Percentiles rank a stretch among this genome's conserved stretches.
phyloP scores from a whole-genome alignment of 495 filamentous ascomycete genomes.

The Achaetomiella virescens region DNA sequence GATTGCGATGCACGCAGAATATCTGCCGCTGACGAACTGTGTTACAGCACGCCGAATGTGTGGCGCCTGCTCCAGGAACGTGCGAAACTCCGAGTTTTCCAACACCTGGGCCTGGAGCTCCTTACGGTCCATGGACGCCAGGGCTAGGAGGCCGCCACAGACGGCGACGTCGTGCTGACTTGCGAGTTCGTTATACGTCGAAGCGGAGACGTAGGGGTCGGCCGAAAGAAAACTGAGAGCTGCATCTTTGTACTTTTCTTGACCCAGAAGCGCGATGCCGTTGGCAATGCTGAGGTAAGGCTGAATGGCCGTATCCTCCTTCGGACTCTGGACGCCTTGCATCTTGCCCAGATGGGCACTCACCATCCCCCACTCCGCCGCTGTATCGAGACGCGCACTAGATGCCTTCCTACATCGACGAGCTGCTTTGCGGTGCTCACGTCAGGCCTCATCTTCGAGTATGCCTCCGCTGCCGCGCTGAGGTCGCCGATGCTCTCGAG shows the following conservation, averaged over 20 bases:
- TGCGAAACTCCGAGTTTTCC: constrained; percentile 71
- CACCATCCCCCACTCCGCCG: constrained; percentile 46
- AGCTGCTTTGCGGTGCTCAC: constrained; percentile 40
- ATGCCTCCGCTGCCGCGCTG: constrained; percentile 35
- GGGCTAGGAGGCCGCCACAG: constrained; percentile 84
- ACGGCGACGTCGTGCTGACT: constrained; percentile 84
- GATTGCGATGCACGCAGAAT: constrained; percentile 72
- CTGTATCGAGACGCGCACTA: constrained; percentile 40
- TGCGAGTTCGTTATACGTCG: constrained; percentile 64
- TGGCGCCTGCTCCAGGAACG: constrained; percentile 86
- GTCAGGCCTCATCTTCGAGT: constrained; percentile 42
- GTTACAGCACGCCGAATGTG: constrained; percentile 87
- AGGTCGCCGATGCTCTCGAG: constrained; percentile 40
- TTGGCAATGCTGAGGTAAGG: constrained; percentile 61
- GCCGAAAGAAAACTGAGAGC: constrained; percentile 64
- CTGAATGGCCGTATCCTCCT: constrained; percentile 54
- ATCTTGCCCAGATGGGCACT: constrained; percentile 65
- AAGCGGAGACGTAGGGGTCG: constrained; percentile 43
- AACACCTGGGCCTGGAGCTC: constrained; percentile 71
- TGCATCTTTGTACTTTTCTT: constrained; percentile 61
- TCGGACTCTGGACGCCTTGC: constrained; percentile 40
- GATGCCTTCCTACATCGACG: constrained; percentile 38
- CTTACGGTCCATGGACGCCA: constrained; percentile 78
- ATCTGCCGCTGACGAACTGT: constrained; percentile 83
- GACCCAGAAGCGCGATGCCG: constrained; percentile 66